phyloP scores from a whole-genome alignment of 2,329 filamentous ascomycete genomes.

The Ceratocystis ficicola region DNA sequence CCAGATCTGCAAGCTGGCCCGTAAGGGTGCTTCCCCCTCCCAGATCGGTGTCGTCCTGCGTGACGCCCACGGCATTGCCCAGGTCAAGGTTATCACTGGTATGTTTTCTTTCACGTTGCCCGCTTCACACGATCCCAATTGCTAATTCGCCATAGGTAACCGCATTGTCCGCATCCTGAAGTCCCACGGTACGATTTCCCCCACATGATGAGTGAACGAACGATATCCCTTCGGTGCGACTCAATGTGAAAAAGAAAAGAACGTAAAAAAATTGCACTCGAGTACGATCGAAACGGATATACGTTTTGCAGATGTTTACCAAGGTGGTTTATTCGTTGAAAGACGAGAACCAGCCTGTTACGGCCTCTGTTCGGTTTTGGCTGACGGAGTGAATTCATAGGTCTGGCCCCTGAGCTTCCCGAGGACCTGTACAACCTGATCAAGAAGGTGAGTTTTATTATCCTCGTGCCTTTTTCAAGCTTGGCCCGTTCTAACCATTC shows the following conservation, averaged over 20 bases:
- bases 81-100: constrained; percentile 97
- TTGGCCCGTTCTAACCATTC: constrained; percentile 24
- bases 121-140: constrained; percentile 20
- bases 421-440: constrained; percentile 99
- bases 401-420: constrained; percentile 95
- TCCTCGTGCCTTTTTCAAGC: not conserved
- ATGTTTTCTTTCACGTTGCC: constrained; percentile 33
- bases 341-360: constrained; percentile 21
- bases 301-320: constrained; percentile 19
- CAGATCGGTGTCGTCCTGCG: constrained; percentile 97
- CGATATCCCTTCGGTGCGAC: constrained; percentile 26
- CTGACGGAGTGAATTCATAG: constrained; percentile 88
- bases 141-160: constrained; percentile 62
- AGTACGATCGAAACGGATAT: constrained; percentile 20
- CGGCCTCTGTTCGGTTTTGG: constrained; percentile 83
- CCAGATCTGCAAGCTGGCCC: constrained; percentile 97
- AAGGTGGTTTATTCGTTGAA: constrained; percentile 21
- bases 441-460: constrained; percentile 68
- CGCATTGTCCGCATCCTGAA: constrained; percentile 99
- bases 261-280: not conserved
- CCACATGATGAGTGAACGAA: constrained; percentile 25
- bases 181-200: constrained; percentile 72
- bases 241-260: constrained; percentile 10
- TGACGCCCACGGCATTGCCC: constrained; percentile 95
- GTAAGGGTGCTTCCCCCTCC: constrained; percentile 95